phyloP scores from a whole-genome alignment of 2,329 filamentous ascomycete genomes.

The Westerdykella sp. region DNA sequence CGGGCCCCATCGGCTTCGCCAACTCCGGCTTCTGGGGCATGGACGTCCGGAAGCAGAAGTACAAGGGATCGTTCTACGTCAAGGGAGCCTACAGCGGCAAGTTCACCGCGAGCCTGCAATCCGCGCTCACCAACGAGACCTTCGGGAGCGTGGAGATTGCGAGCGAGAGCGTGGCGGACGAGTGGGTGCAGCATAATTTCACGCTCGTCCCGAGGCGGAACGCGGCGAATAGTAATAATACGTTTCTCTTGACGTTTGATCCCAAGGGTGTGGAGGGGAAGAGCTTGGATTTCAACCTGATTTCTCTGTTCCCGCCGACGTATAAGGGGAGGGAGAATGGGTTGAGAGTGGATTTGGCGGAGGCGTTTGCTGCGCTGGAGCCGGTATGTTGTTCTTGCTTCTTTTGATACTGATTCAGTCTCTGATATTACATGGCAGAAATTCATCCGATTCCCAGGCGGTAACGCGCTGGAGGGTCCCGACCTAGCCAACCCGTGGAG shows the following conservation, averaged over 20 bases:
- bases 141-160: slow-evolving; percentile 11
- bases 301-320: slow-evolving; percentile 47
- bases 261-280: slow-evolving; percentile 29
- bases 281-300: slow-evolving; percentile 45
- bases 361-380: slow-evolving; percentile 34
- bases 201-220: slow-evolving; percentile 6
- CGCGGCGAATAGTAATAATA: slow-evolving; percentile 43
- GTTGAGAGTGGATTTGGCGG: slow-evolving; percentile 42
- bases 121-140: slow-evolving; percentile 9
- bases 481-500: slow-evolving; percentile 38
- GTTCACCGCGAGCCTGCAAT: slow-evolving; percentile 21
- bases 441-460: slow-evolving; percentile 44
- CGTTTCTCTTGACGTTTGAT: slow-evolving; percentile 44
- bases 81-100: slow-evolving; percentile 11
- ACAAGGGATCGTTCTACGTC: slow-evolving; percentile 43
- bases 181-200: slow-evolving; percentile 11
- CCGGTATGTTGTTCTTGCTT: slow-evolving; percentile 40
- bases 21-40: slow-evolving; percentile 45
- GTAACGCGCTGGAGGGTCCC: slow-evolving; percentile 43
- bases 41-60: slow-evolving; percentile 40
- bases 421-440: background rate
- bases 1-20: slow-evolving; percentile 5
- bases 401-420: slow-evolving; percentile 22
- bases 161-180: slow-evolving; percentile 1
- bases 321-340: slow-evolving; percentile 47